Conservation (phyloP, 2,329 filamentous ascomycete genomes). For the Paecilomyces niveus region DNA sequence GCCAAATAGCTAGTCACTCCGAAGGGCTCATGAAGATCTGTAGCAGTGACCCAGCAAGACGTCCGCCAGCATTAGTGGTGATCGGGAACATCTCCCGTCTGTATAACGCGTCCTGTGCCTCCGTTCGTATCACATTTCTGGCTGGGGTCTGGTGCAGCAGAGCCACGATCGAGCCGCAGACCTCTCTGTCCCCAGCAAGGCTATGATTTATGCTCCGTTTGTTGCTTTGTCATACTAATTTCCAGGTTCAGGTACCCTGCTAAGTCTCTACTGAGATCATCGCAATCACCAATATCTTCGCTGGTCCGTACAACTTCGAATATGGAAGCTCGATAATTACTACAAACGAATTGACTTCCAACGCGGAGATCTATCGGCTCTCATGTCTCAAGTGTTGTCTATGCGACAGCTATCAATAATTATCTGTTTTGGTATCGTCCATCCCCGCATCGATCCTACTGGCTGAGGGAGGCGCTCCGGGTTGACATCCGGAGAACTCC, state of each 20-base stretch:
- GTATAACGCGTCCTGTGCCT: not conserved
- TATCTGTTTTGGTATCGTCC: not conserved
- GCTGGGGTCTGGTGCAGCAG: not conserved
- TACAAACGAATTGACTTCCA: not conserved
- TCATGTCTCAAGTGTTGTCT: not conserved
- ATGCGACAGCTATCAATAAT: not conserved
- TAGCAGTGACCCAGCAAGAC: not conserved
- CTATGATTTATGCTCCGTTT: not conserved
- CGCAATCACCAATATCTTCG: not conserved
- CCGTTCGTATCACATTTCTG: not conserved
- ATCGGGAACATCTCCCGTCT: not conserved
- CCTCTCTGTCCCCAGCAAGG: not conserved
- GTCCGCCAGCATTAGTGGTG: not conserved
- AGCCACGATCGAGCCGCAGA: not conserved
- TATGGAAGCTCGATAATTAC: not conserved
- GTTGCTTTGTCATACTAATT: not conserved
- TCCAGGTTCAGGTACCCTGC: not conserved
- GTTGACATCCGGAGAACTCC: slow-evolving; percentile 3
- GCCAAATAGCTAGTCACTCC: not conserved
- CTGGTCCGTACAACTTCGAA: not conserved
- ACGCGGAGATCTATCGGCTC: not conserved
- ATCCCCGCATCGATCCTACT: not conserved
- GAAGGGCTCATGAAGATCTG: not conserved
- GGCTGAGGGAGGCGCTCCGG: not conserved
- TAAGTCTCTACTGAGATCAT: not conserved